Evolutionary conservation across 2,329 filamentous ascomycete species (phyloP).

Genomic region (Colletotrichum orbiculare): DNA sequence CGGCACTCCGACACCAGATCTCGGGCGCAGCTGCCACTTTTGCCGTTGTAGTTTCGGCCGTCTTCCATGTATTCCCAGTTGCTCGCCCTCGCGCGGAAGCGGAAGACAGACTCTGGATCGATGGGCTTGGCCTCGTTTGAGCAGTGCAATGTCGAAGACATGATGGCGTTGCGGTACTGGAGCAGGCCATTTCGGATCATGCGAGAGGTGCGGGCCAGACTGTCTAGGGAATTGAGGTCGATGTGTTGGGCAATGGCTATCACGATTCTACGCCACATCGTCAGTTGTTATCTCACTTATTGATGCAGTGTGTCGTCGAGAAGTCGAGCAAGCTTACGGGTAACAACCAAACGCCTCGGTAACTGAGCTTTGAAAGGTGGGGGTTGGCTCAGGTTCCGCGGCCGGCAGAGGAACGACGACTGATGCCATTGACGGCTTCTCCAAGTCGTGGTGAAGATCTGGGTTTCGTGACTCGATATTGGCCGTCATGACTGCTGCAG

Average conservation of each 20-base stretch:
- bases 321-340: slow-evolving; percentile 44
- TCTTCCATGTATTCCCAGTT: slow-evolving; percentile 72
- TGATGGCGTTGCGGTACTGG: slow-evolving; percentile 79
- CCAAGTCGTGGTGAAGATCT: slow-evolving; percentile 7
- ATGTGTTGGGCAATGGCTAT: slow-evolving; percentile 79
- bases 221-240: slow-evolving; percentile 88
- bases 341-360: slow-evolving; percentile 50
- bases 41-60: slow-evolving; percentile 68
- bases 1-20: slow-evolving; percentile 89
- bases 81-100: slow-evolving; percentile 67
- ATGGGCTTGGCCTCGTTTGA: slow-evolving; percentile 72
- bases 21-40: slow-evolving; percentile 82
- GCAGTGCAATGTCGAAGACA: slow-evolving; percentile 83
- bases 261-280: slow-evolving; percentile 70
- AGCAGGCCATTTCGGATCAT: slow-evolving; percentile 82
- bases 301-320: no score
- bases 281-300: slow-evolving; percentile 1
- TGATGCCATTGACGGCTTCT: slow-evolving; percentile 13
- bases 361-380: slow-evolving; percentile 39
- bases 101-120: slow-evolving; percentile 65
- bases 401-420: background rate
- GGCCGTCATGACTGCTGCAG: slow-evolving; percentile 29
- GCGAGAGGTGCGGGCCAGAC: slow-evolving; percentile 83
- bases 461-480: slow-evolving; percentile 21
- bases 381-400: slow-evolving; percentile 18